Percentiles rank a stretch among this genome's conserved stretches.
Conservation (phyloP, 805 yeast genomes). For the Cyberlindnera xylosilytica region DNA sequence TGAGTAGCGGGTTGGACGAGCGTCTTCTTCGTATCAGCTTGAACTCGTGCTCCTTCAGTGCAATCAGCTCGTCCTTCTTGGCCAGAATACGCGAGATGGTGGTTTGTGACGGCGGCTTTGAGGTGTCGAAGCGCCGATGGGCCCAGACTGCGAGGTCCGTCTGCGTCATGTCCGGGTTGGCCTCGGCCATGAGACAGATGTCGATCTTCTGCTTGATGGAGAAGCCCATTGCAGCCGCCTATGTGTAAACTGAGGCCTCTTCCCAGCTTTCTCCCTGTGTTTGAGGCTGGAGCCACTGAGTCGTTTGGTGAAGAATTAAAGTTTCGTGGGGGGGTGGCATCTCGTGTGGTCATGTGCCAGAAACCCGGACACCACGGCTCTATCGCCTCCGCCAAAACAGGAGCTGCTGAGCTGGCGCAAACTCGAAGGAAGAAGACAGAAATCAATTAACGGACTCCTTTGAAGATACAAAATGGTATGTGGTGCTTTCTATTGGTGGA, state of each 20-base stretch:
- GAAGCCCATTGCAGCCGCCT: slow-evolving; percentile 46
- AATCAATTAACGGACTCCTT: too few species aligned
- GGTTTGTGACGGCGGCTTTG: slow-evolving; percentile 61
- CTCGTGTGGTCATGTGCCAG: neutral
- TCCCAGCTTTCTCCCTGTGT: too few species aligned
- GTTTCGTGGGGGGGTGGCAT: neutral
- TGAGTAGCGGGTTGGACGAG: slow-evolving; percentile 48
- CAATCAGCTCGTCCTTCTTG: slow-evolving; percentile 49
- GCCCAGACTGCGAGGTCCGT: slow-evolving; percentile 66
- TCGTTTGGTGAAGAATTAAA: too few species aligned
- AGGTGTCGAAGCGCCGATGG: slow-evolving; percentile 46
- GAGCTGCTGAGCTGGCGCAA: too few species aligned
- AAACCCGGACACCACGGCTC: slow-evolving; percentile 4
- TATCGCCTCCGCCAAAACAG: too few species aligned
- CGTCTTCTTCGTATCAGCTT: slow-evolving; percentile 45
- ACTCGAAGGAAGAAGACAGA: too few species aligned
- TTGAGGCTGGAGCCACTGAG: too few species aligned
- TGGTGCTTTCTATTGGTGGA: neutral
- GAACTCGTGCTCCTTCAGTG: slow-evolving; percentile 49
- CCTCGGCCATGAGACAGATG: slow-evolving; percentile 62
- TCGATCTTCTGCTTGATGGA: slow-evolving; percentile 62
- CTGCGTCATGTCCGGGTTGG: slow-evolving; percentile 69
- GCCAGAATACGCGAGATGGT: slow-evolving; percentile 61
- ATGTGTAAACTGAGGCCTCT: too few species aligned
- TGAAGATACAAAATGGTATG: neutral